A percentile compares a stretch with the other conserved stretches of the same genome.
phyloP scores from a whole-genome alignment of 164 flowering plant genomes.

The Vitis amurensis region DNA sequence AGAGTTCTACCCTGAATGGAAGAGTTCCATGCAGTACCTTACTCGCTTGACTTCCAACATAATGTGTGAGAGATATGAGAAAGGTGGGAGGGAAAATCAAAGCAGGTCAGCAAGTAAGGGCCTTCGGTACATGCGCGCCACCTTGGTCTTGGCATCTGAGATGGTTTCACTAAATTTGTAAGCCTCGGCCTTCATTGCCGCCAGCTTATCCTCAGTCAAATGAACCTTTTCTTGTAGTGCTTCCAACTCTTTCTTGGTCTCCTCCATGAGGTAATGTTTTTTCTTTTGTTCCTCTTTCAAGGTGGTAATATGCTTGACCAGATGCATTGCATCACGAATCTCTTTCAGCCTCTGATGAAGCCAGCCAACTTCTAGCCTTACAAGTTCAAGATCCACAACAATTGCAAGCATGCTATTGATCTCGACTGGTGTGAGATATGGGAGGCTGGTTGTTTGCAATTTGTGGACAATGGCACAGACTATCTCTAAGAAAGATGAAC shows the following conservation, averaged over 20 bases:
- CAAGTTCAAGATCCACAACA: not conserved
- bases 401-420: not conserved
- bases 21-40: too few species aligned
- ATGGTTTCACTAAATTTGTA: not conserved
- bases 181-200: not conserved
- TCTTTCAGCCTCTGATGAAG: slow-evolving; percentile 11
- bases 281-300: slow-evolving; percentile 2
- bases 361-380: slow-evolving; percentile 9
- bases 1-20: too few species aligned
- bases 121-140: not conserved
- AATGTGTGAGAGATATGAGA: not conserved
- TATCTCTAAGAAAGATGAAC: slow-evolving; percentile 4
- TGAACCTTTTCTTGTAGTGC: too few species aligned
- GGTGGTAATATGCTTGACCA: not conserved
- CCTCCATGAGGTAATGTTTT: slow-evolving; percentile 3
- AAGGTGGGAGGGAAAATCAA: not conserved
- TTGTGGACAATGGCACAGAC: not conserved
- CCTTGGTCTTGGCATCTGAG: not conserved
- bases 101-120: not conserved
- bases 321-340: slow-evolving; percentile 6
- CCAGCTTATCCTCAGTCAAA: not conserved
- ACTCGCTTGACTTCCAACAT: too few species aligned
- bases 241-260: slow-evolving; percentile 1
- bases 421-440: not conserved
- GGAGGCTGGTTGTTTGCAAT: not conserved